Evolutionary conservation across 148 eudicot species (phyloP).

Genomic region (Nepenthes gracilis): DNA sequence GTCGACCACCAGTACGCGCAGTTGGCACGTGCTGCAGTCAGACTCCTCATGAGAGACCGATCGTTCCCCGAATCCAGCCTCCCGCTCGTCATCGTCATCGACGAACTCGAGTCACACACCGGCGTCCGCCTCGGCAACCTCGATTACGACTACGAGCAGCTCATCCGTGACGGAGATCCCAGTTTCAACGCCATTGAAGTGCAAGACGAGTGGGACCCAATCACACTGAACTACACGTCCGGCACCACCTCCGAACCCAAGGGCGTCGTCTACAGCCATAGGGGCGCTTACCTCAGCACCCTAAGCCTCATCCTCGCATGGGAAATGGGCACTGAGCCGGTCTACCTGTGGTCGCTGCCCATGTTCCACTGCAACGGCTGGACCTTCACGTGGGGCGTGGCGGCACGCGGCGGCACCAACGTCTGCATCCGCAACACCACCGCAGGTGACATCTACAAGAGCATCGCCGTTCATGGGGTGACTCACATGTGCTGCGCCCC

Average conservation of each 20-base stretch:
- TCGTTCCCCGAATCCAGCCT: neutral
- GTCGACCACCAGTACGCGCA: slow-evolving; percentile 51
- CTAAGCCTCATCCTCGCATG: slow-evolving; percentile 60
- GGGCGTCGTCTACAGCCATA: slow-evolving; percentile 82
- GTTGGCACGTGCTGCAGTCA: slow-evolving; percentile 48
- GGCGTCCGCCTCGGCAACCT: slow-evolving; percentile 37
- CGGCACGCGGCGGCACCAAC: slow-evolving; percentile 90
- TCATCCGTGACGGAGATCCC: slow-evolving; percentile 35
- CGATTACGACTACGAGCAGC: slow-evolving; percentile 73
- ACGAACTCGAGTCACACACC: slow-evolving; percentile 41
- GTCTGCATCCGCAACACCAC: slow-evolving; percentile 72
- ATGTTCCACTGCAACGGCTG: slow-evolving; percentile 99
- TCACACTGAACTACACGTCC: slow-evolving; percentile 72
- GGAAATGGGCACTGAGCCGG: slow-evolving; percentile 75
- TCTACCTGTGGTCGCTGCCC: slow-evolving; percentile 81
- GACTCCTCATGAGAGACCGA: slow-evolving; percentile 18
- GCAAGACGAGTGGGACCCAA: slow-evolving; percentile 66
- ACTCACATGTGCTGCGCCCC: slow-evolving; percentile 96
- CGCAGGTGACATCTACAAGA: slow-evolving; percentile 38
- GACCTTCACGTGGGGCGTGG: slow-evolving; percentile 96
- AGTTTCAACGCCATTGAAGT: slow-evolving; percentile 10
- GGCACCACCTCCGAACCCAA: slow-evolving; percentile 83
- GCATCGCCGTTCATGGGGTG: slow-evolving; percentile 41
- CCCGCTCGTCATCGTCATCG: slow-evolving; percentile 46
- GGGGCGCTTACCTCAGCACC: slow-evolving; percentile 81